Base-by-base conservation (phyloP, 306 rosid genomes). In the Sesbania bispinosa region DNA sequence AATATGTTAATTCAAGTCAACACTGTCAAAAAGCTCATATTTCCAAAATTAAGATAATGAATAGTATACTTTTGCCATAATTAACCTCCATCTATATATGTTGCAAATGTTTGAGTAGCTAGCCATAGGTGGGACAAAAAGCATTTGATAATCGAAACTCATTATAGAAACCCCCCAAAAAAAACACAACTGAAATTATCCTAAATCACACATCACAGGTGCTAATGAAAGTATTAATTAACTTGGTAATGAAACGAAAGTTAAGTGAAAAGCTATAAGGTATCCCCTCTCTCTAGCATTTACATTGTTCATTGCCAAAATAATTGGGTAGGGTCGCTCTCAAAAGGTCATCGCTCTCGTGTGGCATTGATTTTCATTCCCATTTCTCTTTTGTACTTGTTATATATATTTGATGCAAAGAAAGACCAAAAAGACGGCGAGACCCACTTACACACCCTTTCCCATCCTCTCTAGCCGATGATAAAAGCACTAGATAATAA, bases 281-380 rank as follows among this genome's bases (percentile, higher is more conserved):
- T 27, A 32, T 35, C 7, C 8, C 27, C 21, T 55, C 50, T 72
- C 77, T 83, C 59, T 47, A 47, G 59, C 67, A 46, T 66, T 53
- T 66, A 51, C 77, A 39, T 38, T 60, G 64, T 69, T 68, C 53
- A 59, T 74, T 67, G 39, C 74, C 66, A 77, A 79, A 85, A 82
- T 73, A 83, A 83, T 85, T 81, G 76, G 65, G 84, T 82, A 58
- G 86, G 89, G 84, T 60, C 85, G 33, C 19, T 38, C 73, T 64
- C 51, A 70, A 81, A 76, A 77, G 74, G 67, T 75, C 21, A 52
- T 20, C 0, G 46, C 80, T 79, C 84, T 80, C 90, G 85, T 87
- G 84, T 83, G 96, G 81, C 87, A 79, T 81, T 85, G 79, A 84
- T 86, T 84, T 85, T 68, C 88, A 89, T 84, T 89, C 88, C 83